Conservation (phyloP, 768 basidiomycete species). For the Mycena vulgaris region DNA sequence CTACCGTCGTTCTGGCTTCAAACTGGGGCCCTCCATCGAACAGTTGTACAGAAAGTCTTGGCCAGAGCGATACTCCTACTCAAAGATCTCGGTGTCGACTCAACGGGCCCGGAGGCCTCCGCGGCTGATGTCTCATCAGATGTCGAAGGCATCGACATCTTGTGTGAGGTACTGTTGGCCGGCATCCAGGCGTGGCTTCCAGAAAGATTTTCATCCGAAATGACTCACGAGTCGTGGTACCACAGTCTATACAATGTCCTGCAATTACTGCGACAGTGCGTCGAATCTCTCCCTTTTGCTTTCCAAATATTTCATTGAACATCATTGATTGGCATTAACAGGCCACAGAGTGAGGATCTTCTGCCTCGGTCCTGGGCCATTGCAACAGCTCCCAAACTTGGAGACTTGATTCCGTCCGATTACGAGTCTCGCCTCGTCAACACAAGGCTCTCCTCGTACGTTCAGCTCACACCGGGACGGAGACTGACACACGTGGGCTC, state of each 20-base stretch:
- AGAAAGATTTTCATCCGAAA: not conserved
- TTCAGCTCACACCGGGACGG: not conserved
- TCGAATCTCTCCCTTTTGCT: not conserved
- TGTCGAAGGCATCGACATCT: not conserved
- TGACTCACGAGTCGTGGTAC: not conserved
- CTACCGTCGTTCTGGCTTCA: too few relatives aligned
- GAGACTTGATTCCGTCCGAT: not conserved
- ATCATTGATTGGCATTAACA: not conserved
- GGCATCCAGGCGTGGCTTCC: not conserved
- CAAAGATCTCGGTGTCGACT: not conserved
- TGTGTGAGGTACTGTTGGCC: not conserved
- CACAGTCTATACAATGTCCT: not conserved
- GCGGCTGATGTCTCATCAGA: not conserved
- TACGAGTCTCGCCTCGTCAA: not conserved
- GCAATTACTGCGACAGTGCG: slow-evolving; percentile 9
- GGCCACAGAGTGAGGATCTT: not conserved
- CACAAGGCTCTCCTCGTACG: not conserved
- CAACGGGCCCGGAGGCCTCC: not conserved
- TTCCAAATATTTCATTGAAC: not conserved
- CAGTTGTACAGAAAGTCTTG: not conserved
- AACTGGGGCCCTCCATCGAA: not conserved
- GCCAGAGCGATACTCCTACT: not conserved
- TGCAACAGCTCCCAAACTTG: not conserved
- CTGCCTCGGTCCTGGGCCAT: not conserved
- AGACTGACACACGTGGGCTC: too few relatives aligned